Evolutionary conservation across 495 filamentous ascomycete genomes (phyloP), one percentile per base, ranked within the genome.

Genomic region (Neurospora sublineolata): DNA sequence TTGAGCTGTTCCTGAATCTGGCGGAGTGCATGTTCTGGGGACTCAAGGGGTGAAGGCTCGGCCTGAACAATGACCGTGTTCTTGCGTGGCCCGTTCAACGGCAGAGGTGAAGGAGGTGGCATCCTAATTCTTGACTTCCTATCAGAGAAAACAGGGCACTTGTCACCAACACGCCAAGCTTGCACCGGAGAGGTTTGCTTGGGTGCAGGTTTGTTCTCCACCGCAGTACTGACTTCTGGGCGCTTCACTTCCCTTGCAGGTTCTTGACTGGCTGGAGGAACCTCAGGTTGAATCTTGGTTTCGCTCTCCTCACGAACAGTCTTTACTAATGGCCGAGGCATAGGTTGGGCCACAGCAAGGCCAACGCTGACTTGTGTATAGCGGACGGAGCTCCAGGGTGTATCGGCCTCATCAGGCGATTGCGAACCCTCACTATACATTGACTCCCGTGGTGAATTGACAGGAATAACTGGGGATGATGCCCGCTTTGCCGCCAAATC

Each of bases 101-200:
- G 77, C 16, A 88, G 77, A 42, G 85, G 86, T 16, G 84, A 78
- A 7, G 86, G 85, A 12, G 84, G 82, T 11, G 83, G 79, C 79
- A 84, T 83, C 71, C 83, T 84, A 38, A 75, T 72, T 73, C 76
- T 78, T 16, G 78, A 77, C 74, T 78, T 81, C 70, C 83, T 77
- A n/a, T 78, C 80, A 6, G 85, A 87, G 77, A 88, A 88, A 3
- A 82, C 79, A 18, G 85, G 86, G 46, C 84, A 84, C 14, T 84
- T 80, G 27, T 88, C 85, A 27, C 86, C 86, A 33, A 87, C 76
- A 3, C 86, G 84, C 20, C 79, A 78, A 75, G 52, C 52, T 87
- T 85, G 80, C 84, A 87, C n/a, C 72, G 74, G 68, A 20, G 78
- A 71, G n/a, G 71, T 39, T 39, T 71, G 39, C 69, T 76, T 69